Evolutionary conservation across 495 filamentous ascomycete species (phyloP).

Genomic region (Cetradonia linearis): DNA sequence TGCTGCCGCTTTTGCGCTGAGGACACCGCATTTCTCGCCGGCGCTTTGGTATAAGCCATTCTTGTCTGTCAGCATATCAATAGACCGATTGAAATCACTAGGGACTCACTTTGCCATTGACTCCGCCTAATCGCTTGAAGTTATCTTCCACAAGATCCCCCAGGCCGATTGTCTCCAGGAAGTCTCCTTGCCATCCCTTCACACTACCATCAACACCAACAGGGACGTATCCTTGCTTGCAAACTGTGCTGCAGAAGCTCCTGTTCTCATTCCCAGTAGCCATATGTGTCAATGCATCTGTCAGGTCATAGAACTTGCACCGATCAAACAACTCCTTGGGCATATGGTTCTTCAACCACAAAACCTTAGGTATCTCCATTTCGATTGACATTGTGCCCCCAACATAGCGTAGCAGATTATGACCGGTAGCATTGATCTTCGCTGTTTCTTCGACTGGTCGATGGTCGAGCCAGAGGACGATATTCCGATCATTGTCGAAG

Average conservation of each 20-base stretch:
- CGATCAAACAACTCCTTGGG: conserved; percentile 77
- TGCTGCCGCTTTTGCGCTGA: conserved; percentile 71
- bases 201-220: conserved; percentile 94
- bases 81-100: conserved; percentile 25
- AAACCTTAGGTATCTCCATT: conserved; percentile 96
- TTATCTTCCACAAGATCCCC: conserved; percentile 71
- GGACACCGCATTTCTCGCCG: conserved; percentile 74
- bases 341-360: conserved; percentile 98
- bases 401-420: conserved; percentile 90
- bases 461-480: conserved; percentile 90
- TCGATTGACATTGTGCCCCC: conserved; percentile 96
- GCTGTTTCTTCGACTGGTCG: conserved; percentile 79
- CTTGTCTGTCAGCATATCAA: conserved; percentile 37
- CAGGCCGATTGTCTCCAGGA: conserved; percentile 73
- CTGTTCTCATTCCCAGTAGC: conserved; percentile 89
- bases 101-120: conserved; percentile 80
- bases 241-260: conserved; percentile 87
- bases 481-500: conserved; percentile 78
- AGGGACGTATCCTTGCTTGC: conserved; percentile 92
- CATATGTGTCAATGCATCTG: conserved; percentile 87
- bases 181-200: conserved; percentile 97
- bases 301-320: conserved; percentile 94
- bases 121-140: conserved; percentile 85
- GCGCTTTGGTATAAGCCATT: conserved; percentile 85
- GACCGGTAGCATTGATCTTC: conserved; percentile 82